Evolutionary conservation across 352 stramenopile genomes (phyloP), one percentile per base, ranked within the genome.

Genomic region (Globisporangium okanoganense): DNA sequence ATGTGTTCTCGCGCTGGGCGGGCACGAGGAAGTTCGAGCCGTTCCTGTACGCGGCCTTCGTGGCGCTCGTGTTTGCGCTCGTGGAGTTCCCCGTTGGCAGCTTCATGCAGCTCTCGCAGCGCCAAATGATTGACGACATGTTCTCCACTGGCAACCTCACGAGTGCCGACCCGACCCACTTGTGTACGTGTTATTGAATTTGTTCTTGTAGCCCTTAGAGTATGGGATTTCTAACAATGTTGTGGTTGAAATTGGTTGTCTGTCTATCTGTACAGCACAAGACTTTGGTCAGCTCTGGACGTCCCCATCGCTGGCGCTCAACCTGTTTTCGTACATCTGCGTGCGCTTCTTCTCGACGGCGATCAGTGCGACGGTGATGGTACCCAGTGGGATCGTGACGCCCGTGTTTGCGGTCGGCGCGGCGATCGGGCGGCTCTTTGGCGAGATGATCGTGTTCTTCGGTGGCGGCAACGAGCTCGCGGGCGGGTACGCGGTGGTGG

Each of bases 391-490:
- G 6, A 82, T 98, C 33, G 94, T 98, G 48, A 97, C 88, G 20
- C 92, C 93, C 0, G 76, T 97, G 22, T 98, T 98, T 62, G 77
- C 92, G 4, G 79, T 96, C 31, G 93, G 93, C n/a, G 87, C 87
- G 3, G 81, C 77, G 2, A 65, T 97, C 18, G 93, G 93, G 4
- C 79, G 93, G 8, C 70, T 98, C 12, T 94, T 97, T 76, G 93
- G 93, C 31, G 91, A 98, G 62, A 67, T 89, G 43, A 70, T 92
- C 1, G 72, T 88, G 44, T 70, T 83, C 20, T 49, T 87, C 1
- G 79, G 78, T 13, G 67, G 78, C 2, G 71, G 74, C n/a, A 65
- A 72, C 33, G 72, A 79, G 20, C 49, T 86, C 13, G 76, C 86
- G 3, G 87, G 78, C 14, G 83, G 81, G 0, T 95, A 94, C 50